These are phyloP conservation scores for Scedosporium aurantiacum DNA, from an alignment of 2,329 filamentous ascomycete species.

Conservation along the genomic window DNA sequence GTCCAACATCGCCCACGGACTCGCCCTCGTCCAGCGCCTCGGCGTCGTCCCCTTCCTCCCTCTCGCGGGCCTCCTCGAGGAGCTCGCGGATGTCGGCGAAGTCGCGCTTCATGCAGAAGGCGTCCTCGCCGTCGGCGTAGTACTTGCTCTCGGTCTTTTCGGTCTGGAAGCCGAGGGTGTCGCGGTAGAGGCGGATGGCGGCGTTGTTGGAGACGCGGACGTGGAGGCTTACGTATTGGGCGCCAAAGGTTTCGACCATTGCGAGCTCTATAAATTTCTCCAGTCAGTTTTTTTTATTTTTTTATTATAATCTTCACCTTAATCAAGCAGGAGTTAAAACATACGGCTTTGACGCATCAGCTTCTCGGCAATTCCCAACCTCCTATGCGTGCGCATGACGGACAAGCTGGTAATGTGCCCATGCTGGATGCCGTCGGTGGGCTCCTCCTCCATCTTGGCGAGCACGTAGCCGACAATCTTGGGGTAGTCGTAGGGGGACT, in stretches of 20 bases:
- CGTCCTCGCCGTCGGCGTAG: constrained; percentile 96
- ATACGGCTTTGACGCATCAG: constrained; percentile 91
- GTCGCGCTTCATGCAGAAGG: constrained; percentile 86
- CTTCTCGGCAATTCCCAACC: constrained; percentile 90
- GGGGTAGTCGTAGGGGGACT: constrained; percentile 76
- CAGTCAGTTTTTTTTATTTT: not conserved
- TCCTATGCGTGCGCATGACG: constrained; percentile 90
- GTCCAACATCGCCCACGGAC: constrained; percentile 12
- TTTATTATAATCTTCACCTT: not conserved
- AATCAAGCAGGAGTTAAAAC: constrained; percentile 23
- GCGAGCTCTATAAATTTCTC: constrained; percentile 62
- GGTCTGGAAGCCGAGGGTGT: constrained; percentile 80
- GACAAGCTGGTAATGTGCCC: constrained; percentile 92
- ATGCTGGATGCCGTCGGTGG: constrained; percentile 77
- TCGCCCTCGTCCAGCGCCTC: constrained; percentile 30
- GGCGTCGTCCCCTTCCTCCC: constrained; percentile 24
- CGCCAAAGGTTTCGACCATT: constrained; percentile 91
- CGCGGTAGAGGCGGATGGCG: constrained; percentile 82
- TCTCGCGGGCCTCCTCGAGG: constrained; percentile 31
- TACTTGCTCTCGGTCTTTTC: constrained; percentile 82
- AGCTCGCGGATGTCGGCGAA: constrained; percentile 49
- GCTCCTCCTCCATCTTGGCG: constrained; percentile 99
- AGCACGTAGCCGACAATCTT: constrained; percentile 99
- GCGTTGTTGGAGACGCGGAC: constrained; percentile 90
- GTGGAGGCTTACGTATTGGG: constrained; percentile 88